phyloP scores from a whole-genome alignment of 257 asterid genomes.

The Nicotiana paniculata region DNA sequence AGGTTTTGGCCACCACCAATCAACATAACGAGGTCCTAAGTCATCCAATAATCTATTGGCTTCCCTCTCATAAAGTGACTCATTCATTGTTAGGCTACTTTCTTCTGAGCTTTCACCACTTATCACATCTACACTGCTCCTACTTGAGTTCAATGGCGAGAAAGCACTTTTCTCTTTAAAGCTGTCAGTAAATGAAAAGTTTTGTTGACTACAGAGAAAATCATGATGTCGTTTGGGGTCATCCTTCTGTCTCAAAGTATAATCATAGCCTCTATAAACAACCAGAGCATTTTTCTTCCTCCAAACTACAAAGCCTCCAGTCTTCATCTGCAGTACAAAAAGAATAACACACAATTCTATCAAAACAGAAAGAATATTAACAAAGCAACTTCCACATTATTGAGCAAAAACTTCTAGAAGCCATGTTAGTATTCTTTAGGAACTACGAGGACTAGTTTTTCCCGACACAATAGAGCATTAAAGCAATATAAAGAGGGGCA shows the following conservation, averaged over 20 bases:
- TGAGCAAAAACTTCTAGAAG: not conserved
- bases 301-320: slow-evolving; percentile 81
- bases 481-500: too few species aligned
- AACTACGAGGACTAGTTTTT: not conserved
- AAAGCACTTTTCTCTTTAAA: slow-evolving; percentile 4
- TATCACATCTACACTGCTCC: slow-evolving; percentile 19
- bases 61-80: slow-evolving; percentile 75
- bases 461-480: too few species aligned
- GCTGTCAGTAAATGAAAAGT: slow-evolving; percentile 17
- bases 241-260: slow-evolving; percentile 19
- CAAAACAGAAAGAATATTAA: slow-evolving; percentile 1
- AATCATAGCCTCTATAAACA: slow-evolving; percentile 64
- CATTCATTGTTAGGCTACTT: slow-evolving; percentile 24
- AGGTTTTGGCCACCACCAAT: slow-evolving; percentile 95
- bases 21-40: slow-evolving; percentile 88
- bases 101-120: slow-evolving; percentile 25
- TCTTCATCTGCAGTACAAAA: slow-evolving; percentile 53
- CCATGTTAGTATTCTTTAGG: not conserved
- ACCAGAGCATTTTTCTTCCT: slow-evolving; percentile 60
- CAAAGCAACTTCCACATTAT: not conserved
- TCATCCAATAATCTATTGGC: slow-evolving; percentile 78
- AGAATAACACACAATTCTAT: slow-evolving; percentile 11
- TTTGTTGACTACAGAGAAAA: slow-evolving; percentile 16
- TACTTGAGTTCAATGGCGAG: slow-evolving; percentile 23
- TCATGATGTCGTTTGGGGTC: slow-evolving; percentile 12